Conservation (phyloP, 108 stramenopile genomes). For the Aurantiochytrium sp. region DNA sequence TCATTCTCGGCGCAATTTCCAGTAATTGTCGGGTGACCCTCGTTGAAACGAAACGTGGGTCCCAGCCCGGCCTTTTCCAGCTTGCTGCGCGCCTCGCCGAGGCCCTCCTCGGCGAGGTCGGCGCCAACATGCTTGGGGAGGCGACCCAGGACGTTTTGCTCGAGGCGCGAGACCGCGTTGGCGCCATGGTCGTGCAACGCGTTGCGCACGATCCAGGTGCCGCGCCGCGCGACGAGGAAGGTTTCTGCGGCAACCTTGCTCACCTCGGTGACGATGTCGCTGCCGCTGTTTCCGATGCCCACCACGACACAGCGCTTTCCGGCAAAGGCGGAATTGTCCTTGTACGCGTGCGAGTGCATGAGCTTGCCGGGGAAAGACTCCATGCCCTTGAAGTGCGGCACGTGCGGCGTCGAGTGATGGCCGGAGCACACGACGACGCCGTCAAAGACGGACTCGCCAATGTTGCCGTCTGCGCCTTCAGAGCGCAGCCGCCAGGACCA, state of each 20-base stretch:
- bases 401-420: not conserved
- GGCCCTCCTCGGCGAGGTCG: not conserved
- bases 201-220: not conserved
- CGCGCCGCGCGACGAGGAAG: not conserved
- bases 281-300: not conserved
- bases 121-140: not conserved
- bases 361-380: not conserved
- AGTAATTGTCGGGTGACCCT: not conserved
- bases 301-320: not conserved
- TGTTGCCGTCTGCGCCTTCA: not conserved
- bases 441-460: not conserved
- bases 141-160: not conserved
- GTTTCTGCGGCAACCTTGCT: not conserved
- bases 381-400: not conserved
- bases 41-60: not conserved
- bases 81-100: not conserved
- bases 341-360: not conserved
- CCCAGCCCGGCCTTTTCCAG: not conserved
- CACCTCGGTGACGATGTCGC: not conserved
- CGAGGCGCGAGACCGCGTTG: not conserved
- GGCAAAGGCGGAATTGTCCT: not conserved
- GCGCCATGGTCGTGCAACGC: not conserved
- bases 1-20: not conserved
- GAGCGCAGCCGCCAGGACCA: not conserved
- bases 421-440: not conserved